Conservation (phyloP, 225 moss, liverwort and hornwort species). For the Rhytidiadelphus loreus region DNA sequence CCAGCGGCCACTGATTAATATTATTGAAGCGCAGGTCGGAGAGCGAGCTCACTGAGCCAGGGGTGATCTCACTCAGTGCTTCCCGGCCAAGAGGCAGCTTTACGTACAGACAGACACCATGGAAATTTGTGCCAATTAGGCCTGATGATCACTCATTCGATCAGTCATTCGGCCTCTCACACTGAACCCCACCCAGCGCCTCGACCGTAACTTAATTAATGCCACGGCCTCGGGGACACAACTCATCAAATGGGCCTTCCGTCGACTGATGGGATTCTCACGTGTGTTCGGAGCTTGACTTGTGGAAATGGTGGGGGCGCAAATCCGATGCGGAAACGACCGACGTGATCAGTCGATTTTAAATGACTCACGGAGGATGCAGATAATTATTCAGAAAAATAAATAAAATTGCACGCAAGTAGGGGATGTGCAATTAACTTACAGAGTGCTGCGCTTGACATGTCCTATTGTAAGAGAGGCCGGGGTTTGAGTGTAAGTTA, state of each 20-base stretch:
- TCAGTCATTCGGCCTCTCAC: not conserved
- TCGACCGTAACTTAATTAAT: not conserved
- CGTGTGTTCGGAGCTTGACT: not conserved
- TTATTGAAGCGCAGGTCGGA: not conserved
- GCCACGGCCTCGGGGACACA: too few species aligned
- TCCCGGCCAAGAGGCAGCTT: not conserved
- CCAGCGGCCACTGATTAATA: not conserved
- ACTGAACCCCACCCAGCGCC: not conserved
- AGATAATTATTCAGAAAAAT: not conserved
- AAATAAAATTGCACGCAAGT: not conserved
- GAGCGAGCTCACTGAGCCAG: not conserved
- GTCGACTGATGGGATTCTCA: not conserved
- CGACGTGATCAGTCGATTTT: not conserved
- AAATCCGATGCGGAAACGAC: not conserved
- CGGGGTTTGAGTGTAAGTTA: not conserved
- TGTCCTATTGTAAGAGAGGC: not conserved
- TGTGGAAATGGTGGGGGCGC: not conserved
- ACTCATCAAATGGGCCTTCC: not conserved
- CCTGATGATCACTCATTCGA: not conserved
- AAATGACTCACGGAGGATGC: not conserved
- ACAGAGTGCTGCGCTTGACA: not conserved
- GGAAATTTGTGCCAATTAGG: not conserved
- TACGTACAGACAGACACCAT: not conserved
- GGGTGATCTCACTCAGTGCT: not conserved
- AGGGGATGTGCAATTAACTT: not conserved